Conservation (phyloP, 2,329 filamentous ascomycete species). For the Fusarium marasasianum region DNA sequence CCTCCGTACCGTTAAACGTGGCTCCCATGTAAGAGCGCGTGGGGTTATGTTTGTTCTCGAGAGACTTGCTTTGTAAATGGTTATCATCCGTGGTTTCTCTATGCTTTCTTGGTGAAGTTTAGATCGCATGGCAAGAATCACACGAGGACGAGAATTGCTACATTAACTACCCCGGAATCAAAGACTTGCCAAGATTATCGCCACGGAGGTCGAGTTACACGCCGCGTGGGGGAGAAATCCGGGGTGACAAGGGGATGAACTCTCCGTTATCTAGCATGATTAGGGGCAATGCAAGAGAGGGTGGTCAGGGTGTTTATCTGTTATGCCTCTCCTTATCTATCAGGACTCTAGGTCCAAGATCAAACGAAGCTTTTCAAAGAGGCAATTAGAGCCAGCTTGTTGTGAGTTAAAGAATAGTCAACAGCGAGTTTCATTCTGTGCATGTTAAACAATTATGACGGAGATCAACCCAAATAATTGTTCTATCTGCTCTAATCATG, state of each 20-base stretch:
- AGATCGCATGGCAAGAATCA: neutral
- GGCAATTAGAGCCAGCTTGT: neutral
- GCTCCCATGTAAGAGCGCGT: conserved; percentile 19
- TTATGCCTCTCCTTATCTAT: conserved; percentile 21
- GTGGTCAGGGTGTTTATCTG: conserved; percentile 29
- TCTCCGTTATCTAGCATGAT: conserved; percentile 26
- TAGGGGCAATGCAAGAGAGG: neutral
- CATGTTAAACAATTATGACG: neutral
- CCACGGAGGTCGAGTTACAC: neutral
- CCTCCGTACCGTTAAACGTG: conserved; percentile 4
- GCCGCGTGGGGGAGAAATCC: conserved; percentile 25
- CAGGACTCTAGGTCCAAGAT: neutral
- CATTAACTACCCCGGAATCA: neutral
- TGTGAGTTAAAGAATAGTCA: neutral
- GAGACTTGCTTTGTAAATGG: too few relatives aligned
- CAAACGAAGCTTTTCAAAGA: neutral
- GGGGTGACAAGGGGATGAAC: conserved; percentile 23
- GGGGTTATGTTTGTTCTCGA: neutral
- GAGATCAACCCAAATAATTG: neutral
- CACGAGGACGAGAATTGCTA: neutral
- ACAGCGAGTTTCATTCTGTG: neutral
- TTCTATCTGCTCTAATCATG: neutral
- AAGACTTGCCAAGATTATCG: neutral
- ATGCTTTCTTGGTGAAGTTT: neutral
- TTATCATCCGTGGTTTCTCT: neutral